Conservation (phyloP, 179 eudicot species). For the Amaranthus tricolor region DNA sequence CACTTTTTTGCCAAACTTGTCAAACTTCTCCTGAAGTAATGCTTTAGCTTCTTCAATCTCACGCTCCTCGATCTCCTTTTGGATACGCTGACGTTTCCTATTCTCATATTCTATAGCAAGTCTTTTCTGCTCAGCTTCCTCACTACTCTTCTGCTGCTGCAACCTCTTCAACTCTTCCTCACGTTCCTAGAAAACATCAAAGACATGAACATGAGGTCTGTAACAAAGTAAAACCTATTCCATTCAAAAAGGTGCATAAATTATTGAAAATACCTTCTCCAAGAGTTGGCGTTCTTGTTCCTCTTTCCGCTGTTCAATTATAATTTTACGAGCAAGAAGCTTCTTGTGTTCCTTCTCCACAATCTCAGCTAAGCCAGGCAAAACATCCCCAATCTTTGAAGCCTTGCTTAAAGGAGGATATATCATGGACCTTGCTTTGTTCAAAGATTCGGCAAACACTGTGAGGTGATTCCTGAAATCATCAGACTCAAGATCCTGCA, state of each 20-base stretch:
- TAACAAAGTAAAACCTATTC: not conserved
- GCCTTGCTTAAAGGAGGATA: conserved; percentile 50
- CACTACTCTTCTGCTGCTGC: conserved; percentile 61
- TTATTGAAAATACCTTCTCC: conserved; percentile 52
- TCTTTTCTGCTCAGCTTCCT: conserved; percentile 82
- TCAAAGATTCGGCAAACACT: conserved; percentile 65
- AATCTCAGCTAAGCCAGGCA: conserved; percentile 66
- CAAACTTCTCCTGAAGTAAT: conserved; percentile 47
- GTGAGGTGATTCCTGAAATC: conserved; percentile 59
- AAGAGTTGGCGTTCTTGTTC: conserved; percentile 87
- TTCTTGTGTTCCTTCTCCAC: conserved; percentile 87
- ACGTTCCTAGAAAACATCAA: conserved; percentile 51
- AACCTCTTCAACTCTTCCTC: conserved; percentile 79
- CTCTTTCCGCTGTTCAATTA: conserved; percentile 92
- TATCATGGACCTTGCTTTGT: conserved; percentile 69
- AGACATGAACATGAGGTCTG: too few species aligned
- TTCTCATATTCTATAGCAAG: conserved; percentile 68
- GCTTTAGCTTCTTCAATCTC: conserved; percentile 67
- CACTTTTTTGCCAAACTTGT: conserved; percentile 49
- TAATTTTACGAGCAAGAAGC: conserved; percentile 87
- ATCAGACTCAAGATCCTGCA: conserved; percentile 76
- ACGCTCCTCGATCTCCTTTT: conserved; percentile 69
- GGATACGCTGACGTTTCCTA: conserved; percentile 64
- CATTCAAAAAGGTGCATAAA: not conserved
- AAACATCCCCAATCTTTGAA: conserved; percentile 55